Evolutionary conservation across 768 basidiomycete species (phyloP).

Genomic region (Asterophora parasitica): DNA sequence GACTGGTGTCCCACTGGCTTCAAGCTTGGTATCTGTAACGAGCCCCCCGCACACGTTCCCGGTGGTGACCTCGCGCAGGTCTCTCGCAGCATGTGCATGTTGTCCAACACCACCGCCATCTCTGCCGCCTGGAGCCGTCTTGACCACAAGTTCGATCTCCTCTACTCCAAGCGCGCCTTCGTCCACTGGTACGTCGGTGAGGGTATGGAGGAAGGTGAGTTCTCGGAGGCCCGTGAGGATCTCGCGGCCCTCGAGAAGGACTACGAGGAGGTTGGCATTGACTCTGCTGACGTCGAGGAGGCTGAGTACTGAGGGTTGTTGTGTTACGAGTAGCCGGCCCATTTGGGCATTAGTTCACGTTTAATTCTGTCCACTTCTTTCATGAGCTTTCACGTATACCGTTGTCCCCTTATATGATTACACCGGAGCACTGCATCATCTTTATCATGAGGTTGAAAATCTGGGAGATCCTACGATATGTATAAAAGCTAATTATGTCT

Average conservation of each 20-base stretch:
- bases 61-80: constrained; percentile 94
- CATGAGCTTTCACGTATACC: constrained; percentile 20
- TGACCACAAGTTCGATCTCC: constrained; percentile 97
- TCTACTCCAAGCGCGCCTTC: constrained; percentile 94
- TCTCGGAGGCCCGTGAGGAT: constrained; percentile 98
- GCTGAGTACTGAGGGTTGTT: constrained; percentile 43
- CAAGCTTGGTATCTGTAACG: constrained; percentile 98
- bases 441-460: constrained; percentile 1
- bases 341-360: constrained; percentile 16
- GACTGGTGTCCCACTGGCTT: constrained; percentile 99
- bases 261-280: constrained; percentile 76
- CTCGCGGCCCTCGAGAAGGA: constrained; percentile 99
- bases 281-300: constrained; percentile 47
- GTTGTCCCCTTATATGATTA: constrained; percentile 13
- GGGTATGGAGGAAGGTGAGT: constrained; percentile 99
- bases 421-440: constrained; percentile 15
- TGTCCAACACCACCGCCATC: constrained; percentile 92
- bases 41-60: constrained; percentile 87
- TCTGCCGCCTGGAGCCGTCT: constrained; percentile 89
- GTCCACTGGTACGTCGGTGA: constrained; percentile 98
- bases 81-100: constrained; percentile 93
- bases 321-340: constrained; percentile 6
- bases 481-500: no score
- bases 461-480: not conserved
- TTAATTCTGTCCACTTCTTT: constrained; percentile 19